Percentiles rank a stretch among this genome's conserved stretches.
Conservation (phyloP, 257 asterid species). For the Solanum chilense region DNA sequence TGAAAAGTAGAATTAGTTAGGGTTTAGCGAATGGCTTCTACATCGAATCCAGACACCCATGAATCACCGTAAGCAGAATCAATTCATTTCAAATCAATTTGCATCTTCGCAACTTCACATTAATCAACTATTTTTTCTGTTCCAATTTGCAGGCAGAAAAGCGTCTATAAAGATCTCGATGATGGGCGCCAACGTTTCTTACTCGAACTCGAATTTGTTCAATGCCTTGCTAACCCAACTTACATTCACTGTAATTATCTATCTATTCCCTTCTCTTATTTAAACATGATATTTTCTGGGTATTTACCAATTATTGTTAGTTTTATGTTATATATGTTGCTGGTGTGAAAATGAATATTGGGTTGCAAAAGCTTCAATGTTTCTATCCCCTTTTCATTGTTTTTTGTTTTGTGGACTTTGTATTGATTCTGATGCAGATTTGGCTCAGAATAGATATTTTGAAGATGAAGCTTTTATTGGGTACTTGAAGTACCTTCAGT, state of each 20-base stretch:
- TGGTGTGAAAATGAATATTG: neutral
- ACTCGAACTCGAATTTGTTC: slow-evolving; percentile 85
- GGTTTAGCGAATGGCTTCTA: slow-evolving; percentile 4
- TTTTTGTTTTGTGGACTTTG: neutral
- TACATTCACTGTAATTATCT: slow-evolving; percentile 57
- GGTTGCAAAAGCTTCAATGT: neutral
- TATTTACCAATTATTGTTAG: neutral
- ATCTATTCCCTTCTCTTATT: neutral
- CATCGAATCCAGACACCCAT: slow-evolving; percentile 24
- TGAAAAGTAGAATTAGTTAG: neutral
- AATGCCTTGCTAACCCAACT: slow-evolving; percentile 90
- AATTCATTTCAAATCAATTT: neutral
- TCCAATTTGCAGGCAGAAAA: slow-evolving; percentile 31
- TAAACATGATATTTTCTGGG: neutral
- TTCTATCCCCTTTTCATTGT: neutral
- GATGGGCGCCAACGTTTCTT: slow-evolving; percentile 95
- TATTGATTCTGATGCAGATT: slow-evolving; percentile 37
- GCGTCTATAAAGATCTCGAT: slow-evolving; percentile 74
- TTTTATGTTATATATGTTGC: neutral
- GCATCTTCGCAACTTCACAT: neutral
- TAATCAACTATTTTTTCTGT: neutral
- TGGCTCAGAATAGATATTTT: slow-evolving; percentile 93
- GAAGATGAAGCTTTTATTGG: slow-evolving; percentile 98
- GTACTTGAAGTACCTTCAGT: slow-evolving; percentile 87
- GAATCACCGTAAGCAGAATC: slow-evolving; percentile 35